These are phyloP conservation scores for Metschnikowia kunwiensis DNA, from an alignment of 805 yeast species.

Conservation along the genomic window DNA sequence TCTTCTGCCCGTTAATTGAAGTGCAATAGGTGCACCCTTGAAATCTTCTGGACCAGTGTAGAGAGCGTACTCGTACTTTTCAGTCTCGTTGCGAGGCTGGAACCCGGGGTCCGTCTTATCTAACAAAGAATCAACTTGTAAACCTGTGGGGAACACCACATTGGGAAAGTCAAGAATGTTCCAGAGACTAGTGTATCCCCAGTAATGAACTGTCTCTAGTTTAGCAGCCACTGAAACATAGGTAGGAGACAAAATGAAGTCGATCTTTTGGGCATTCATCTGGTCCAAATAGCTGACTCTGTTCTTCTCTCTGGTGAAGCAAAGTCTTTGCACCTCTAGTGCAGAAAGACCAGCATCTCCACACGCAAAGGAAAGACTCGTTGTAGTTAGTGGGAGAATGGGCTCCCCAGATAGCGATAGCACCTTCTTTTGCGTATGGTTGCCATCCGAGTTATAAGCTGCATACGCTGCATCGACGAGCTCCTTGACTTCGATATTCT, in stretches of 20 bases:
- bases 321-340: conserved; percentile 13
- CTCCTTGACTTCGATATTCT: conserved; percentile 13
- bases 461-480: conserved; percentile 16
- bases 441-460: conserved; percentile 19
- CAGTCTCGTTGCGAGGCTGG: conserved; percentile 18
- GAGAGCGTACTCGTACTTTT: conserved; percentile 20
- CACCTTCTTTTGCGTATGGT: conserved; percentile 13
- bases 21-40: conserved; percentile 17
- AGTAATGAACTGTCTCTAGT: conserved; percentile 17
- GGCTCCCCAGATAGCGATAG: conserved; percentile 18
- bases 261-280: conserved; percentile 14
- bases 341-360: conserved; percentile 20
- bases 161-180: conserved; percentile 21
- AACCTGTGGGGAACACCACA: conserved; percentile 21
- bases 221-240: conserved; percentile 19
- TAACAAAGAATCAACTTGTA: conserved; percentile 15
- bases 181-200: conserved; percentile 23
- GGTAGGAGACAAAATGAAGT: conserved; percentile 19
- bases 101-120: conserved; percentile 15
- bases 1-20: conserved; percentile 22
- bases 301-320: conserved; percentile 14
- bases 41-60: conserved; percentile 20
- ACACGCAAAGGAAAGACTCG: conserved; percentile 14
- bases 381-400: conserved; percentile 11
- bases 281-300: conserved; percentile 13